Percentiles rank a stretch among this genome's conserved stretches.
Evolutionary conservation across 73 alveolate genomes (phyloP).

Genomic region (Paramecium biaurelia): DNA sequence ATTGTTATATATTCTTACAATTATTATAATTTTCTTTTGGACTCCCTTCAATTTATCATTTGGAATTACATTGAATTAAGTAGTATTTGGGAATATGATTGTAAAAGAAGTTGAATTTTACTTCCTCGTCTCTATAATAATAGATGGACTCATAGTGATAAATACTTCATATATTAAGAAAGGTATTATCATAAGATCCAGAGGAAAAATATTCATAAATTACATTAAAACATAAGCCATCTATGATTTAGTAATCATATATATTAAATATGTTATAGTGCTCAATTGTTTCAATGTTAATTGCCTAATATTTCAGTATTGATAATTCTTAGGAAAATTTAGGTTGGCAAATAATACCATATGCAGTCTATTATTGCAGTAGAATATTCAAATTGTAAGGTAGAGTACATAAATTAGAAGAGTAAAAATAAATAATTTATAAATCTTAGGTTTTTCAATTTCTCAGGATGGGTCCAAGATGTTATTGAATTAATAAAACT

Average conservation of each 20-base stretch:
- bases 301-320: conserved; percentile 31
- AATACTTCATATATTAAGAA: conserved; percentile 79
- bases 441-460: conserved; percentile 51
- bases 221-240: conserved; percentile 69
- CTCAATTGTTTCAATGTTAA: background rate
- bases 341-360: conserved; percentile 50
- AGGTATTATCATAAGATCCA: conserved; percentile 67
- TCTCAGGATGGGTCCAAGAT: conserved; percentile 32
- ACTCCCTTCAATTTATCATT: background rate
- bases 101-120: conserved; percentile 11
- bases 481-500: conserved; percentile 46
- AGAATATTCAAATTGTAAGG: conserved; percentile 72
- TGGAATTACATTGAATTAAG: background rate
- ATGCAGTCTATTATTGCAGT: conserved; percentile 67
- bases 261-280: background rate
- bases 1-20: background rate
- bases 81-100: background rate
- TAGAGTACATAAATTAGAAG: conserved; percentile 71
- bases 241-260: conserved; percentile 69
- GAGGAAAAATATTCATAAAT: conserved; percentile 68
- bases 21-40: conserved; percentile 19
- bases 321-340: conserved; percentile 56
- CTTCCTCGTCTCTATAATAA: conserved; percentile 25
- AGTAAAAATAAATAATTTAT: conserved; percentile 40
- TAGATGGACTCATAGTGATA: conserved; percentile 68